Conservation (phyloP, 1,139 yeast genomes). For the Citeromyces siamensis region DNA sequence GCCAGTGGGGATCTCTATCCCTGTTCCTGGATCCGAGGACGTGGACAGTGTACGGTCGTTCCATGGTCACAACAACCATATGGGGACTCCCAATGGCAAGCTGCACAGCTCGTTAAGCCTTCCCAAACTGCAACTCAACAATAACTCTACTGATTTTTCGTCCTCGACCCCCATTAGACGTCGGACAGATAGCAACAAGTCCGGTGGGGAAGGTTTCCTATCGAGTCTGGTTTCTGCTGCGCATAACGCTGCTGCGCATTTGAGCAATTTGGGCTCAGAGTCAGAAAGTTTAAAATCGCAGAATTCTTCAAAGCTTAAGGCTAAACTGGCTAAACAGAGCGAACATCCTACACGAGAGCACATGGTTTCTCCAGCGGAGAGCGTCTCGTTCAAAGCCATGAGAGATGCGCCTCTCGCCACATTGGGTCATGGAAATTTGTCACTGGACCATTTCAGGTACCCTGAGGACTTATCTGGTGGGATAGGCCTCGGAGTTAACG, state of each 20-base stretch:
- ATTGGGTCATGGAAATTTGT: conserved; percentile 61
- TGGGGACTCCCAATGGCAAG: conserved; percentile 2
- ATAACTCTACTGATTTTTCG: neutral
- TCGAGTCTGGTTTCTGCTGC: conserved; percentile 22
- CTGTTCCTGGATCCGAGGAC: conserved; percentile 5
- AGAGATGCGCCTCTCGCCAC: conserved; percentile 46
- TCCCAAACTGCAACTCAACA: neutral
- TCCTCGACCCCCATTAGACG: conserved; percentile 1
- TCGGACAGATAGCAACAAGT: conserved; percentile 1
- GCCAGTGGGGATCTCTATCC: conserved; percentile 2
- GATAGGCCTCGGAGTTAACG: neutral
- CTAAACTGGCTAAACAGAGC: conserved; percentile 7
- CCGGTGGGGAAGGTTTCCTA: conserved; percentile 12
- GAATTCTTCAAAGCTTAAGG: conserved; percentile 4
- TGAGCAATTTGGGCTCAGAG: neutral
- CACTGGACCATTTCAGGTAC: conserved; percentile 33
- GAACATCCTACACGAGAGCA: too few species aligned
- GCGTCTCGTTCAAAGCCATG: conserved; percentile 45
- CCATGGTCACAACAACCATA: neutral
- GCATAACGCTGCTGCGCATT: conserved; percentile 16
- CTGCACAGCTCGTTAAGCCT: neutral
- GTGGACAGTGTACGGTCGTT: conserved; percentile 2
- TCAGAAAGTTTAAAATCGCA: neutral
- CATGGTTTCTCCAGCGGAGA: conserved; percentile 6
- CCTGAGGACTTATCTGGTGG: neutral